Evolutionary conservation across 768 basidiomycete species (phyloP).

Genomic region (Amanita jacksonii): DNA sequence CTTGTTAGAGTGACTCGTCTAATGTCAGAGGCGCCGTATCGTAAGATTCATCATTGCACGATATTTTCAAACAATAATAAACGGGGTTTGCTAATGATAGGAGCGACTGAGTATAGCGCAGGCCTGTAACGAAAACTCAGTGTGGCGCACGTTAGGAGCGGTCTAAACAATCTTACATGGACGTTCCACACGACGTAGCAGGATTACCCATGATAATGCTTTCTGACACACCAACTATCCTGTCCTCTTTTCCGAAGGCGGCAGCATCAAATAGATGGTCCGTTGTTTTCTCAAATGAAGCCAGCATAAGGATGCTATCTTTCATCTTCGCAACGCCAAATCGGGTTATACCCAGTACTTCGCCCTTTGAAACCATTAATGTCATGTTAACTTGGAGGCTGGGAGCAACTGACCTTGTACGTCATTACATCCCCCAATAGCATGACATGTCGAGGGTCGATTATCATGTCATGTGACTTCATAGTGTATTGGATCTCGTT

Average conservation of each 20-base stretch:
- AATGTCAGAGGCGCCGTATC: no score
- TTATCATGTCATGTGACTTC: constrained; percentile 95
- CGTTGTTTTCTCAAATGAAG: constrained; percentile 98
- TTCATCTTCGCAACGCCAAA: constrained; percentile 99
- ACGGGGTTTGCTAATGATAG: constrained; percentile 38
- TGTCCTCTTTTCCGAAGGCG: constrained; percentile 91
- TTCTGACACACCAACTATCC: constrained; percentile 94
- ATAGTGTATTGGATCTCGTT: constrained; percentile 97
- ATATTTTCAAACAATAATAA: constrained; percentile 39
- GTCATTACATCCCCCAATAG: constrained; percentile 97
- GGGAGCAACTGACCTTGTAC: constrained; percentile 63
- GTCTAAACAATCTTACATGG: constrained; percentile 55
- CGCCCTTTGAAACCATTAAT: constrained; percentile 54
- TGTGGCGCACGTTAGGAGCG: no score
- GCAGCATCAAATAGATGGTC: constrained; percentile 98
- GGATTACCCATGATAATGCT: constrained; percentile 99
- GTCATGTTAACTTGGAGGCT: background rate
- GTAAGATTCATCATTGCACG: background rate
- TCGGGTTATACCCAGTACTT: constrained; percentile 95
- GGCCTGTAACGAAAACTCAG: constrained; percentile 34
- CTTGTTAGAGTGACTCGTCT: no score
- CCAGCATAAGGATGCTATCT: constrained; percentile 97
- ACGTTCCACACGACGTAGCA: constrained; percentile 89
- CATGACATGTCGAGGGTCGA: constrained; percentile 98
- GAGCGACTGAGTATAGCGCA: constrained; percentile 35